These are phyloP conservation scores for Dendrobium officinale DNA, from an alignment of 106 monocot species.

Conservation along the genomic window DNA sequence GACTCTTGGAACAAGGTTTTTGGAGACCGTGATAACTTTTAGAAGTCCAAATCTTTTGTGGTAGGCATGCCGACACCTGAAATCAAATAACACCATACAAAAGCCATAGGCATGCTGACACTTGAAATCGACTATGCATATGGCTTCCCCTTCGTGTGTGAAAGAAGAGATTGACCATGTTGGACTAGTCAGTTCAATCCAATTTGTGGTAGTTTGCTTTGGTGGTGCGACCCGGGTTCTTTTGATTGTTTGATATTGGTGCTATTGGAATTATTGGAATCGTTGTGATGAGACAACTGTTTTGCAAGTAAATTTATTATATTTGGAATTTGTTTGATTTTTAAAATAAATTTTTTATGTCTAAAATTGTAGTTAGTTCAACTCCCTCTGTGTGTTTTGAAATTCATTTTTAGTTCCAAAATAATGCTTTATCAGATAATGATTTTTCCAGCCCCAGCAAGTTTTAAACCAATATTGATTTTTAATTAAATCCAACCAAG, in stretches of 20 bases:
- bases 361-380: neutral
- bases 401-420: neutral
- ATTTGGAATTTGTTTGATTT: neutral
- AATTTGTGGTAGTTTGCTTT: neutral
- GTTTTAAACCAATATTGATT: neutral
- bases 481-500: neutral
- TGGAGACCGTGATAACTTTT: neutral
- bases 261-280: neutral
- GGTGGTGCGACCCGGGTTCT: no score
- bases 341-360: neutral
- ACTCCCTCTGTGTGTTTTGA: neutral
- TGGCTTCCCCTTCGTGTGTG: no score
- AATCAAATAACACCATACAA: neutral
- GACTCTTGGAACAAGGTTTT: neutral
- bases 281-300: neutral
- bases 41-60: neutral
- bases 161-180: no score
- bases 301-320: neutral
- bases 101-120: neutral
- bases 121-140: no score
- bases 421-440: neutral
- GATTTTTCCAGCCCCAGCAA: neutral
- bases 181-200: neutral
- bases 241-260: no score
- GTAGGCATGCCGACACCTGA: no score